These are phyloP conservation scores for Metschnikowia cubensis DNA, from an alignment of 805 yeast genomes.

Conservation along the genomic window DNA sequence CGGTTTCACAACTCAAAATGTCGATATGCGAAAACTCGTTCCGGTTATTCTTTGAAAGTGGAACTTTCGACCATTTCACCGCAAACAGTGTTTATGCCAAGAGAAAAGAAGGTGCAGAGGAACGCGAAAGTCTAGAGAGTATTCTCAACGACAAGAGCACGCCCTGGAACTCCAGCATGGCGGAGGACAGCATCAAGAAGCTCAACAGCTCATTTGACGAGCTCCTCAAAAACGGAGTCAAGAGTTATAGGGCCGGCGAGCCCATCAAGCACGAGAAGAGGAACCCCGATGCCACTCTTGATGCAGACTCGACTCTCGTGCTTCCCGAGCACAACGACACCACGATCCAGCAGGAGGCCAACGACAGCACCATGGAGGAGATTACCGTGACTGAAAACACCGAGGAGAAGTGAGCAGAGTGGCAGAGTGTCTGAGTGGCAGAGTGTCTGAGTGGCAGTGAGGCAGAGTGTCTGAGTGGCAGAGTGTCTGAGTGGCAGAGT, in stretches of 20 bases:
- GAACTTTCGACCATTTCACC: slow-evolving; percentile 74
- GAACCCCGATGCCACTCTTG: slow-evolving; percentile 25
- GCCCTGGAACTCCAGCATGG: slow-evolving; percentile 53
- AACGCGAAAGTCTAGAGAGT: slow-evolving; percentile 29
- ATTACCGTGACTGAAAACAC: neutral
- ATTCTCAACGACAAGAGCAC: slow-evolving; percentile 46
- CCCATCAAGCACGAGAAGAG: slow-evolving; percentile 8
- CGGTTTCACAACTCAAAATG: slow-evolving; percentile 69
- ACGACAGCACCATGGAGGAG: slow-evolving; percentile 47
- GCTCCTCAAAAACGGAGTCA: slow-evolving; percentile 41
- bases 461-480: no score
- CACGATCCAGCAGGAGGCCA: slow-evolving; percentile 43
- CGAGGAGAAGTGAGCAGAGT: neutral
- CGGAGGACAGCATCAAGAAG: slow-evolving; percentile 32
- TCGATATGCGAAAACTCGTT: slow-evolving; percentile 76
- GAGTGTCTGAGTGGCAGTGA: no score
- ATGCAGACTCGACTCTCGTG: slow-evolving; percentile 47
- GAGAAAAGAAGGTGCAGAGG: slow-evolving; percentile 31
- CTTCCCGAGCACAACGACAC: slow-evolving; percentile 45
- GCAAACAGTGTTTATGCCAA: slow-evolving; percentile 50
- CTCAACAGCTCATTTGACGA: slow-evolving; percentile 29
- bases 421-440: no score
- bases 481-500: no score
- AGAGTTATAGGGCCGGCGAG: slow-evolving; percentile 19
- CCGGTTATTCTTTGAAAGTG: slow-evolving; percentile 74